Base-by-base conservation (phyloP, 2,329 filamentous ascomycete genomes). In the Cytospora piceicola region DNA sequence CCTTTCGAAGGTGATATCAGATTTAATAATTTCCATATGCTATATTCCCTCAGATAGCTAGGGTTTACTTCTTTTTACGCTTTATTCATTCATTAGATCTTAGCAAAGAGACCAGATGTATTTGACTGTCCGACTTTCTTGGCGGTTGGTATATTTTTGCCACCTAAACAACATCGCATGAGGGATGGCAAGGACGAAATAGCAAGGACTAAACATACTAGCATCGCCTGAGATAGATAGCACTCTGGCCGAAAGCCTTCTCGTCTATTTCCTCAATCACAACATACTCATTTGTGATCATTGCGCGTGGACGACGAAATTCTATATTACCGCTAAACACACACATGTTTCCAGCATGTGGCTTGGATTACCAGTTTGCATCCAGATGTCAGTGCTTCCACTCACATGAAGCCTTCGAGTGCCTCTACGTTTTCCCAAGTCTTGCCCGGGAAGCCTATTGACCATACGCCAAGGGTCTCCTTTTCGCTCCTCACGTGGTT, bases 271-370 rank as follows among this genome's bases (percentile, higher is more conserved):
- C 9, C 17, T 15, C 5, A 4, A 54, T 30, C 17, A 29, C 49
- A 15, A 29, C 20, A 32, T 61, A 61, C 49, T 42, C 32, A 5
- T 53, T 61, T 29, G 20, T 17, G 9, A 42, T 4, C 49, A 61
- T 30, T 1, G 30, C 30, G 6, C 58, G 32, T 29, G 42, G 11
- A 5, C 58, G 58, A 15, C 49, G 53, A 32, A 49, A 61, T 2
- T 53, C 58, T 39, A 49, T 49, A 17, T 61, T 49, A 54, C 49
- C 14, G 20, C 58, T 61, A 42, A n/a, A 17, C 9, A 39, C 15
- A 42, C 6, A n/a, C 1, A n/a, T 12, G 5, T 42, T 7, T 24
- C 54, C 22, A 54, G 4, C 6, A 42, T 9, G 9, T 2, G 22
- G 1, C 1, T n/a, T 20, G 36, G 36, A 39, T 2, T 39, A 17